A percentile compares a stretch with the other conserved stretches of the same genome.
Conservation (phyloP, 1,284 basidiomycete genomes). For the Singerocomus rubriflavus region DNA sequence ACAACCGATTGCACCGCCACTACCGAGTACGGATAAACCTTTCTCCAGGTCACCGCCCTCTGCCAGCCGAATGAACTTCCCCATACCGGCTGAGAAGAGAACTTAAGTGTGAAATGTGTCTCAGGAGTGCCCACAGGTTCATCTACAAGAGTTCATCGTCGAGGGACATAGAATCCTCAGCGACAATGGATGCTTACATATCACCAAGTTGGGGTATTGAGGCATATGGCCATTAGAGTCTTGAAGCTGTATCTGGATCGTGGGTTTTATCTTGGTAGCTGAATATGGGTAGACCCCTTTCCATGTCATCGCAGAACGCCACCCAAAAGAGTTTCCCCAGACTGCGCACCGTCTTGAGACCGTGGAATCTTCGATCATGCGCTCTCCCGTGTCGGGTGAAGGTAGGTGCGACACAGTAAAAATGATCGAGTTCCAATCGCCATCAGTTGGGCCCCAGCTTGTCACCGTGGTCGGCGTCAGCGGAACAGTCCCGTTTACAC, state of each 20-base stretch:
- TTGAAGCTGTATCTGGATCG: slow-evolving; percentile 5
- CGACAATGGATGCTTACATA: slow-evolving; percentile 32
- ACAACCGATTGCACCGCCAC: not conserved
- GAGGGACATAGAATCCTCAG: not conserved
- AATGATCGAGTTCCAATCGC: slow-evolving; percentile 13
- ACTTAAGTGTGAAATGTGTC: slow-evolving; percentile 32
- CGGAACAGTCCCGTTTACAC: slow-evolving; percentile 53
- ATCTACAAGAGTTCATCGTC: slow-evolving; percentile 28
- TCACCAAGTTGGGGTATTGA: slow-evolving; percentile 35
- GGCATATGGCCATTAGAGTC: slow-evolving; percentile 4
- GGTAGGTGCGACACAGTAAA: slow-evolving; percentile 20
- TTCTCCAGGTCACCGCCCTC: slow-evolving; percentile 14
- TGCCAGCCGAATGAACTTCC: slow-evolving; percentile 26
- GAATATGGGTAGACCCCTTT: slow-evolving; percentile 24
- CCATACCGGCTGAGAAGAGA: slow-evolving; percentile 7
- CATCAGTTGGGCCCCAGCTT: slow-evolving; percentile 30
- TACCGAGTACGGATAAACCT: slow-evolving; percentile 18
- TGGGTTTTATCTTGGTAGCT: not conserved
- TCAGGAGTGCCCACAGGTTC: slow-evolving; percentile 42
- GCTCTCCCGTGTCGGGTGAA: slow-evolving; percentile 35
- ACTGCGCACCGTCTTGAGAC: slow-evolving; percentile 7
- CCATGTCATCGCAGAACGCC: slow-evolving; percentile 22
- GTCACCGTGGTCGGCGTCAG: slow-evolving; percentile 43
- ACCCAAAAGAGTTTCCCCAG: slow-evolving; percentile 42
- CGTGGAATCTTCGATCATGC: slow-evolving; percentile 41